Evolutionary conservation across 495 filamentous ascomycete genomes (phyloP), one percentile per base, ranked within the genome.

Genomic region (Clavariopsis aquatica): DNA sequence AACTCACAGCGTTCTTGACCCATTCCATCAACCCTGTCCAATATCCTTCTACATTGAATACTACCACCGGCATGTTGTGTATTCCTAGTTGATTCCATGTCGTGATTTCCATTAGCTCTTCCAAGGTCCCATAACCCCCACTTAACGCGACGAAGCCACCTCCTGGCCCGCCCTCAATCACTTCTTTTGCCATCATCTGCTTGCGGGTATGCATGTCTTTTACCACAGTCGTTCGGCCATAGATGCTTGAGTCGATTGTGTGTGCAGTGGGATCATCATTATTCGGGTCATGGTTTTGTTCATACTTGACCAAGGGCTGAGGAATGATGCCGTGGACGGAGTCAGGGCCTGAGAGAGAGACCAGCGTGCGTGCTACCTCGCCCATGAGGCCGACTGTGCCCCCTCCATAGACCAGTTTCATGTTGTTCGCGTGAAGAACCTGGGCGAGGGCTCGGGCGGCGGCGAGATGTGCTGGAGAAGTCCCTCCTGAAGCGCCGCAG

Each of bases 1-100:
- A 81, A 47, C 82, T 73, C 7, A 96, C 90, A 6, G 91, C 86
- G 62, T 84, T 90, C 67, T 81, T 81, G 62, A 96, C 87, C 94
- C 95, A 98, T 13, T 78, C 70, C 62, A 96, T 66, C 60, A 98
- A 74, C 3, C 92, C 92, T 78, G 96, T 86, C 80, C 92, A 98
- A 73, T 93, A 98, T 1, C 93, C 92, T 55, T 91, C 86, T 28
- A 93, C 82, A 76, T 98, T 98, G 45, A 89, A 81, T 65, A 96
- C 76, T 46, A 92, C 85, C 49, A 98, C 84, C 0, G 89, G 90
- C 62, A 84, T 82, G 60, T 81, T 83, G 75, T 98, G 94, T 64
- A 98, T 98, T 0, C 95, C 94, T 60, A 98, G 75, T 77, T 97
- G 94, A 75, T 97, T 98, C 94, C 94, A 98, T 13, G 94, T 98